phyloP scores from a whole-genome alignment of 352 stramenopile genomes.

The Lagenidium sp. region DNA sequence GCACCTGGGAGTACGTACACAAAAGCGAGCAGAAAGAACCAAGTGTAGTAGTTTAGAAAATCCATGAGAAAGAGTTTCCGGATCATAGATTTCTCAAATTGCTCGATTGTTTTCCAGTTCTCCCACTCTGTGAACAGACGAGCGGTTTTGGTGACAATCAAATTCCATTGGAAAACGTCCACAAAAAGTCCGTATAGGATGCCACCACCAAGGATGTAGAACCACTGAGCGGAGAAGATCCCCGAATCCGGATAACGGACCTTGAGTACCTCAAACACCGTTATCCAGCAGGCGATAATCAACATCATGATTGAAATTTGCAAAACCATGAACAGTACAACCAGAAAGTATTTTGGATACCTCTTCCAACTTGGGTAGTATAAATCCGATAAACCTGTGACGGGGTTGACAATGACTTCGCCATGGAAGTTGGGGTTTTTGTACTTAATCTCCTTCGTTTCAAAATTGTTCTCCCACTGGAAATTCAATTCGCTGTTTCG shows the following conservation, averaged over 20 bases:
- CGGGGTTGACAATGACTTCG: constrained; percentile 41
- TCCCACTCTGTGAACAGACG: constrained; percentile 75
- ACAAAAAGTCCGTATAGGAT: constrained; percentile 77
- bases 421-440: constrained; percentile 63
- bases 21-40: constrained; percentile 83
- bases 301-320: constrained; percentile 85
- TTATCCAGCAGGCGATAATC: constrained; percentile 79
- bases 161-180: constrained; percentile 74
- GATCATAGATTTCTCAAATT: constrained; percentile 73
- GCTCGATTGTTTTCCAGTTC: constrained; percentile 80
- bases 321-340: constrained; percentile 59
- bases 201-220: constrained; percentile 66
- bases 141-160: constrained; percentile 65
- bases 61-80: constrained; percentile 81
- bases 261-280: constrained; percentile 66
- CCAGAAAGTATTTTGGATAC: constrained; percentile 60
- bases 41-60: constrained; percentile 87
- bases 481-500: constrained; percentile 70
- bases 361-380: constrained; percentile 71
- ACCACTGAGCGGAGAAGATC: constrained; percentile 73
- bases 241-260: constrained; percentile 54
- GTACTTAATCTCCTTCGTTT: constrained; percentile 63
- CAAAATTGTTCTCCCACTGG: constrained; percentile 58
- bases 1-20: constrained; percentile 74
- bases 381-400: constrained; percentile 50